phyloP scores from a whole-genome alignment of 169 alveolate species.

The Plasmodium billcollinsi region DNA sequence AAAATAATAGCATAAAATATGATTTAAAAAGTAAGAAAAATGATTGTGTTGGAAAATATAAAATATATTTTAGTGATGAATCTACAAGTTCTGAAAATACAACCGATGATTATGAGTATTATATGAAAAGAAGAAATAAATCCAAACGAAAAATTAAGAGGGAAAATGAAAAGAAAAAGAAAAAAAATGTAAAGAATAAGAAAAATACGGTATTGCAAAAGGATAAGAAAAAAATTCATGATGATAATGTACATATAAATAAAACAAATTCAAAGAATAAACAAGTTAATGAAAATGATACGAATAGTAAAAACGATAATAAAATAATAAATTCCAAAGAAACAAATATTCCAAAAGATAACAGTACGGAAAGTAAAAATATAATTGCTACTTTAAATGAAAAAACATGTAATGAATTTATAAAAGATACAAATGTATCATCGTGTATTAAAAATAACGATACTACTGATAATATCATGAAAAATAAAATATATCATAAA shows the following conservation, averaged over 20 bases:
- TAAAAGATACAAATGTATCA: too few species aligned
- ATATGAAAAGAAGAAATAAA: conserved; percentile 9
- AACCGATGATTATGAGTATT: conserved; percentile 25
- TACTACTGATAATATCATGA: too few species aligned
- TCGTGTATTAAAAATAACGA: too few species aligned
- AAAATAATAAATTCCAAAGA: not conserved
- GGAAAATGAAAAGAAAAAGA: conserved; percentile 3
- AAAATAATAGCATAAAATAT: not conserved
- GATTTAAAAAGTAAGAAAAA: not conserved
- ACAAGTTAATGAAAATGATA: too few species aligned
- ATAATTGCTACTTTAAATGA: too few species aligned
- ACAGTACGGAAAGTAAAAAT: too few species aligned
- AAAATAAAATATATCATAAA: not conserved
- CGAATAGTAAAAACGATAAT: conserved; percentile 4
- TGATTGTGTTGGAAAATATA: not conserved
- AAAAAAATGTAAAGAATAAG: not conserved
- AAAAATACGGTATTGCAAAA: not conserved
- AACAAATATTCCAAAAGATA: not conserved
- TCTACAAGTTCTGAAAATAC: conserved; percentile 7
- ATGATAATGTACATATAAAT: not conserved
- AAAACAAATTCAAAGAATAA: not conserved
- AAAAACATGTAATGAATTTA: too few species aligned
- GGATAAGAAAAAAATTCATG: not conserved
- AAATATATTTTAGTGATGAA: not conserved
- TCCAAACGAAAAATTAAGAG: not conserved